These are phyloP conservation scores for Wilhelminamyces savonicus DNA, from an alignment of 805 yeast species.

Conservation along the genomic window DNA sequence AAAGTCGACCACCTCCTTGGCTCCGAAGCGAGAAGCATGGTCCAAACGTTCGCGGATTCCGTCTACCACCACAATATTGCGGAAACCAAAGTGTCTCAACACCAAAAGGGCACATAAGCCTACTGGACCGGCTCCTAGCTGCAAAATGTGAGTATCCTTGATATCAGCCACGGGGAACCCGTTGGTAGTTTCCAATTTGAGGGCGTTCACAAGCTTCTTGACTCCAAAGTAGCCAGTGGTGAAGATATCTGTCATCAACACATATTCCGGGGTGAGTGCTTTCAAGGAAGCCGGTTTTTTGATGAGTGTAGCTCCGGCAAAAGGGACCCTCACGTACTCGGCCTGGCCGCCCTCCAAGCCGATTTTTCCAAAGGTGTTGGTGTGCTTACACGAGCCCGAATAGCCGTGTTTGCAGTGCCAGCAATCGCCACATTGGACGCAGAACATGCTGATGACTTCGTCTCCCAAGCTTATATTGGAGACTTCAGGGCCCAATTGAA, in stretches of 20 bases:
- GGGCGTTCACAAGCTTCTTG: constrained; percentile 39
- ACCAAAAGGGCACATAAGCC: constrained; percentile 47
- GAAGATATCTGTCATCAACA: constrained; percentile 59
- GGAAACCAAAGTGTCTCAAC: constrained; percentile 39
- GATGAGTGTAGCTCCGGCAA: constrained; percentile 45
- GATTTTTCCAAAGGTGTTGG: constrained; percentile 53
- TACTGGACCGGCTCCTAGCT: constrained; percentile 58
- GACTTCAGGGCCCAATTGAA: constrained; percentile 28
- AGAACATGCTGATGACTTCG: constrained; percentile 37
- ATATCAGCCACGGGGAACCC: constrained; percentile 5
- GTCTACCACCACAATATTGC: constrained; percentile 42
- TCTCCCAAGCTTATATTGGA: constrained; percentile 38
- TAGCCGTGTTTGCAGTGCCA: constrained; percentile 52
- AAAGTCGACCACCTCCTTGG: constrained; percentile 40
- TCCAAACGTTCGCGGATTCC: constrained; percentile 41
- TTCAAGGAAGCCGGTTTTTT: constrained; percentile 33
- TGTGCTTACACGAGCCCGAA: constrained; percentile 48
- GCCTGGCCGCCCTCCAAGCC: constrained; percentile 60
- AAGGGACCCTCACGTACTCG: constrained; percentile 54
- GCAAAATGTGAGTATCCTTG: constrained; percentile 35
- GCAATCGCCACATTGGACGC: constrained; percentile 55
- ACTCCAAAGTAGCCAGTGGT: constrained; percentile 60
- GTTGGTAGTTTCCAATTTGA: constrained; percentile 21
- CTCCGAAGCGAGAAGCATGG: constrained; percentile 43
- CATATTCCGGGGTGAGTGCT: constrained; percentile 27